Base-by-base conservation (phyloP, 2,329 filamentous ascomycete species). In the Rugonectria rugulosa region DNA sequence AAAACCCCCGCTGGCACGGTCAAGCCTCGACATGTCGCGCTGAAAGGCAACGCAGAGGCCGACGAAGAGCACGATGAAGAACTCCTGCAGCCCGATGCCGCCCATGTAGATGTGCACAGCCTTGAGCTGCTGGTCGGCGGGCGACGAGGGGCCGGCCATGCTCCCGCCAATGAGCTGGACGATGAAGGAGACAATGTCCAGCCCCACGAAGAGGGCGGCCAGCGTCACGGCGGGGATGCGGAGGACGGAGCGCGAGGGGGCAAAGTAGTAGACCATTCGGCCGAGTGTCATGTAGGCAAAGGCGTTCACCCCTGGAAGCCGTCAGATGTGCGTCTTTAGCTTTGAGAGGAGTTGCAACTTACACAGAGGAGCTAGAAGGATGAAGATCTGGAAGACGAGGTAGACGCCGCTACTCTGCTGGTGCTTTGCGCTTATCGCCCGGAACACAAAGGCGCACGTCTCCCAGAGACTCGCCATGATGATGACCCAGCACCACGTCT, bases 31-130 rank as follows among this genome's bases (percentile, higher is more conserved):
- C 50, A 62, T 53, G 5, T 55, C 38, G 1, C 41, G 36, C 11
- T 68, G 65, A 4, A 68, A 68, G 1, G 19, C 24, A 7, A 68
- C 38, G n/a, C 58, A 64, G 2, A 83, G 68, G 0, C 58, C 64
- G 2, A 75, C 62, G 56, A 84, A 81, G n/a, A 77, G 45, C 3
- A 82, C 54, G 49, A 83, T 80, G 53, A 81, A 81, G 24, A 77
- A 63, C 58, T 82, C 70, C 57, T 84, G 81, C 0, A 83, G 65
- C 0, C 76, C 80, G 14, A 84, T 79, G 0, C 81, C 81, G 10
- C 76, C 79, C 78, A 82, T 84, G 67, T 83, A 84, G 54, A 79
- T 70, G 44, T 77, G 70, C 0, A 79, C 72, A 2, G 70, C 75
- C 17, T 51, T 59, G 23, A 69, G 56, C 20, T 71, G 68, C 6